Evolutionary conservation across 371 early-diverging fungal species (phyloP), one percentile per base, ranked within the genome.

Genomic region (Umbelopsis sp.): DNA sequence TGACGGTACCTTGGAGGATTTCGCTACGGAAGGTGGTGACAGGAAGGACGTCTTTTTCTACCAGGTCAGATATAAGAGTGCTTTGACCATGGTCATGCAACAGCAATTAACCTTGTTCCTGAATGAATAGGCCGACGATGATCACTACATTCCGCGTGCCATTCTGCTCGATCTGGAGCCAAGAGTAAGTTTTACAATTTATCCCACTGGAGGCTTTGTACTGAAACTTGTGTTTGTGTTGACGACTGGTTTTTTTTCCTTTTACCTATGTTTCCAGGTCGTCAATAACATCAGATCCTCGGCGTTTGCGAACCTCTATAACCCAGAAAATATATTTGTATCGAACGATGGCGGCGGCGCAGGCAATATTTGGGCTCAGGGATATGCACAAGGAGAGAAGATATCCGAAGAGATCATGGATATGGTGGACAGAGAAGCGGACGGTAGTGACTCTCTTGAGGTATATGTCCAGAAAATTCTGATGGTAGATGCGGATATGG

Each of bases 11-110:
- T 78, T 95, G 44, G 93, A 95, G 75, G 91, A 92, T 65, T 94
- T 89, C 82, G 96, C 96, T 3, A 93, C 93, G 4, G 93, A 92
- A 65, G 91, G 89, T 20, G 94, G 92, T 5, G 98, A 97, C 80
- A 82, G 99, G 72, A 99, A 99, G 82, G 99, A 99, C 75, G 97
- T 97, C 32, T 99, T 99, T 74, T 99, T 99, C 76, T 99, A 99
- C 80, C 99, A 99, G 80, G 95, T 93, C 76, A 68, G 67, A 38
- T 12, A 66, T 4, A 29, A 29, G 2, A 32, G 14, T 37, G 20
- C 37, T 14, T n/a, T 29, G 32, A 20, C 25, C 25, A 57, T 50
- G 24, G 37, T 4, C 38, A 12, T 51, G 32, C 25, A 25, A 14
- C 24, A 22, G 18, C 38, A 5, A 35, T 50, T 52, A 29, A 38